These are phyloP conservation scores for Xanthoconium purpureum DNA, from an alignment of 768 basidiomycete genomes.

Conservation along the genomic window DNA sequence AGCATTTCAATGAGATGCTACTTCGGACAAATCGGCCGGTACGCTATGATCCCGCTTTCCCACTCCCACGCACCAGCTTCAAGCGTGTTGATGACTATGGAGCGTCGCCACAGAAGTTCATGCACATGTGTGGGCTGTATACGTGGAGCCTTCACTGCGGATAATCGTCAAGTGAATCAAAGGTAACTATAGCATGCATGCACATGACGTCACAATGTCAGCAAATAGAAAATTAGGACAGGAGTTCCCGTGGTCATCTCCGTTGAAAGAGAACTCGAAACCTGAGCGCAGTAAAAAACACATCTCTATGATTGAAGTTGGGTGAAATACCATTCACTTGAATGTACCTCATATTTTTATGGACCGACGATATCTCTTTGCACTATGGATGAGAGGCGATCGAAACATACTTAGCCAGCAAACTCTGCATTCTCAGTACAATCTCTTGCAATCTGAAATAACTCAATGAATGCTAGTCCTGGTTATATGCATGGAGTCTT, in stretches of 20 bases:
- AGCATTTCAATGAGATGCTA: conserved; percentile 17
- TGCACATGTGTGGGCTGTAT: not conserved
- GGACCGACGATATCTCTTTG: conserved; percentile 9
- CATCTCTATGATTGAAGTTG: not conserved
- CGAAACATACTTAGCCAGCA: conserved; percentile 37
- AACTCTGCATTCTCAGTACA: conserved; percentile 58
- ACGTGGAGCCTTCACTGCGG: no score
- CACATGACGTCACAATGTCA: not conserved
- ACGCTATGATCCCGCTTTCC: no score
- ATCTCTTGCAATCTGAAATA: conserved; percentile 57
- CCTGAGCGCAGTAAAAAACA: not conserved
- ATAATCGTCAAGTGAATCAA: not conserved
- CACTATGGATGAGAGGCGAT: conserved; percentile 1
- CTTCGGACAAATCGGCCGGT: not conserved
- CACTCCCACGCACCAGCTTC: no score
- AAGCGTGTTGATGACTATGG: not conserved
- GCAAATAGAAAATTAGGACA: conserved; percentile 1
- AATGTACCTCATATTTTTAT: conserved; percentile 19
- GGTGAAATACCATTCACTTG: conserved; percentile 16
- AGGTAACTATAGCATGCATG: not conserved
- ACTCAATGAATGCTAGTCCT: conserved; percentile 4
- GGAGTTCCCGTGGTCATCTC: conserved; percentile 18
- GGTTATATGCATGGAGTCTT: conserved; percentile 29
- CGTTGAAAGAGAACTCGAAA: conserved; percentile 8
- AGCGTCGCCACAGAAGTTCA: conserved; percentile 1